These are phyloP conservation scores for Rhizopus arrhizus DNA, from an alignment of 371 early-diverging fungal genomes.

Conservation along the genomic window DNA sequence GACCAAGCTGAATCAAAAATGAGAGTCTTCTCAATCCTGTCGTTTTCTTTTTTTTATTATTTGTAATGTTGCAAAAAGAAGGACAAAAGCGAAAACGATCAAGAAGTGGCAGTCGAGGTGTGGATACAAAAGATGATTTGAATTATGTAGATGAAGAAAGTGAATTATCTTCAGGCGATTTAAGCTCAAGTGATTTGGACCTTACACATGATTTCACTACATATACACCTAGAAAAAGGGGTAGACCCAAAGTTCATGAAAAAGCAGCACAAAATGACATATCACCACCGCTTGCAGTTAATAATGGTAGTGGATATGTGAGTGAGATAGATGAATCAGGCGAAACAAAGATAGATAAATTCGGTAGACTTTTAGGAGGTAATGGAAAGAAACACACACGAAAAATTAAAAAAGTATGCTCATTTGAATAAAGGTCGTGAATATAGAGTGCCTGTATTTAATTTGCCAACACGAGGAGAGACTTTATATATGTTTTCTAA, in stretches of 20 bases:
- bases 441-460: constrained; percentile 71
- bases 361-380: constrained; percentile 73
- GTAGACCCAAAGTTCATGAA: constrained; percentile 22
- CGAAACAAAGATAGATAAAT: constrained; percentile 72
- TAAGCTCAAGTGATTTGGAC: constrained; percentile 22
- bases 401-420: neutral
- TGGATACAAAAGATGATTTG: constrained; percentile 26
- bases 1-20: neutral
- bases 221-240: constrained; percentile 23
- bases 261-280: constrained; percentile 7
- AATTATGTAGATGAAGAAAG: constrained; percentile 35
- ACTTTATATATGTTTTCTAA: constrained; percentile 83
- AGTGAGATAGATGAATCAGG: constrained; percentile 69
- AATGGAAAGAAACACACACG: neutral
- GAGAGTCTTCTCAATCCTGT: neutral
- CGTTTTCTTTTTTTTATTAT: neutral
- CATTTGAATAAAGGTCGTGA: constrained; percentile 54
- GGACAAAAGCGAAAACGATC: constrained; percentile 30
- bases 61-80: constrained; percentile 12
- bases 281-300: constrained; percentile 5
- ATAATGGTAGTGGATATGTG: constrained; percentile 32
- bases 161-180: constrained; percentile 32
- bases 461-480: constrained; percentile 67
- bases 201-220: neutral
- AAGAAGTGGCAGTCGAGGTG: constrained; percentile 29